Percentiles rank a stretch among this genome's conserved stretches.
phyloP scores from a whole-genome alignment of 208 protist genomes.

The Sergeia podlipaevii region DNA sequence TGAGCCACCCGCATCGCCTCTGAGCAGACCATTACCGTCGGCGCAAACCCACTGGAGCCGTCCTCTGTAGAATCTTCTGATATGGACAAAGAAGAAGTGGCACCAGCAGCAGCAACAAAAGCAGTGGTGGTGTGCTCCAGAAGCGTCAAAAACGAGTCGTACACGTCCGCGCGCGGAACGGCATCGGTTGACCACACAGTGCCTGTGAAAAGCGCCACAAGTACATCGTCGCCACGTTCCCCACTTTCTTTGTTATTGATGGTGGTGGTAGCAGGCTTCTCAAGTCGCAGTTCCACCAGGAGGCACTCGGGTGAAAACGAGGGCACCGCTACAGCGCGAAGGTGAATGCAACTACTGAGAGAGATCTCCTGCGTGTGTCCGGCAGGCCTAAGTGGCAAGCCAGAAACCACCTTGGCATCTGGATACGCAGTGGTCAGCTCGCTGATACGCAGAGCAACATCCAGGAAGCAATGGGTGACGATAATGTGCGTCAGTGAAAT shows the following conservation, averaged over 20 bases:
- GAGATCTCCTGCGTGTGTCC: constrained; percentile 9
- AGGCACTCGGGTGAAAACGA: constrained; percentile 68
- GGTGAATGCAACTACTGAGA: constrained; percentile 9
- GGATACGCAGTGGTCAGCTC: constrained; percentile 25
- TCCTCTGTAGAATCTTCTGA: too few species aligned
- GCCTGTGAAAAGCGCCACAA: constrained; percentile 56
- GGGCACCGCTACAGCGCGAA: constrained; percentile 39
- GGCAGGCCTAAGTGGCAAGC: constrained; percentile 13
- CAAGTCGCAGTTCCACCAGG: constrained; percentile 53
- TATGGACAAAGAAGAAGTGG: too few species aligned
- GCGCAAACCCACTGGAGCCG: too few species aligned
- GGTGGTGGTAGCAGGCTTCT: too few species aligned
- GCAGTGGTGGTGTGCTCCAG: constrained; percentile 6
- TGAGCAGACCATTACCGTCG: background rate
- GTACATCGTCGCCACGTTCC: constrained; percentile 7
- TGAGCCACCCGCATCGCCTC: constrained; percentile 23
- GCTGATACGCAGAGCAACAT: constrained; percentile 40
- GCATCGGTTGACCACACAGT: constrained; percentile 54
- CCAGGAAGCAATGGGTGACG: constrained; percentile 73
- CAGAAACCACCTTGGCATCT: constrained; percentile 16
- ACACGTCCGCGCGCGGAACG: constrained; percentile 48
- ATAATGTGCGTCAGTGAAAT: constrained; percentile 32
- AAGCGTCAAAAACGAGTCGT: constrained; percentile 14
- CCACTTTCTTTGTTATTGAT: too few species aligned
- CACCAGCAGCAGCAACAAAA: background rate